These are phyloP conservation scores for Echites panduratus DNA, from an alignment of 257 asterid genomes.

Conservation along the genomic window DNA sequence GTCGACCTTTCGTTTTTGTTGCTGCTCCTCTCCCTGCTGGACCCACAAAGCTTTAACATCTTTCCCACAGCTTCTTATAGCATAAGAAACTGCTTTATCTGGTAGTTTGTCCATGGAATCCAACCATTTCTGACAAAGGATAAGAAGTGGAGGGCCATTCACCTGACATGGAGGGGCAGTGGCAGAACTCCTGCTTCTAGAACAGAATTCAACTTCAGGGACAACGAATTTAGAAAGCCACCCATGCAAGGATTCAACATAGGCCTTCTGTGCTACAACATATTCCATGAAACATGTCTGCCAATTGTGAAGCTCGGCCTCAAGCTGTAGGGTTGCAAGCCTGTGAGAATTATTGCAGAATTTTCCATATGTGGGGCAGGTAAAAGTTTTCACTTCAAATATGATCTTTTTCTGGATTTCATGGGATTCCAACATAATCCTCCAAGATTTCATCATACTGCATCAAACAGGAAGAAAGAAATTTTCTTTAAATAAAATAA, in stretches of 20 bases:
- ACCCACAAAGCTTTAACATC: constrained; percentile 80
- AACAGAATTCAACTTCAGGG: constrained; percentile 47
- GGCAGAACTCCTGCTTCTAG: constrained; percentile 25
- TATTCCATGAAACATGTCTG: constrained; percentile 61
- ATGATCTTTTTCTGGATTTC: constrained; percentile 88
- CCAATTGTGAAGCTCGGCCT: constrained; percentile 83
- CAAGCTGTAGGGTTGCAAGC: constrained; percentile 77
- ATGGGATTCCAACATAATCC: constrained; percentile 65
- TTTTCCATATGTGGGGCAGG: constrained; percentile 70
- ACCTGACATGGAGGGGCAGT: constrained; percentile 22
- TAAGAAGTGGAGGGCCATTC: constrained; percentile 64
- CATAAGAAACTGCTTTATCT: constrained; percentile 47
- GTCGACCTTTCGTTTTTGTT: constrained; percentile 77
- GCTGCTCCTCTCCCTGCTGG: constrained; percentile 83
- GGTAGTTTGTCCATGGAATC: constrained; percentile 54
- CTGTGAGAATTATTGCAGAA: constrained; percentile 82
- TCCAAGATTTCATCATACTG: constrained; percentile 83
- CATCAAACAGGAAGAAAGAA: constrained; percentile 18
- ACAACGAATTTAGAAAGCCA: constrained; percentile 72
- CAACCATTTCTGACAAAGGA: constrained; percentile 60
- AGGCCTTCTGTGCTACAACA: constrained; percentile 52
- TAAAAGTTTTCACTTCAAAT: constrained; percentile 58
- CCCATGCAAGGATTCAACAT: constrained; percentile 54
- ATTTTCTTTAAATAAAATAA: neutral
- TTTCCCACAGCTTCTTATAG: constrained; percentile 61